Base-by-base conservation (phyloP, 2,329 filamentous ascomycete species). In the Penicillium sp. region DNA sequence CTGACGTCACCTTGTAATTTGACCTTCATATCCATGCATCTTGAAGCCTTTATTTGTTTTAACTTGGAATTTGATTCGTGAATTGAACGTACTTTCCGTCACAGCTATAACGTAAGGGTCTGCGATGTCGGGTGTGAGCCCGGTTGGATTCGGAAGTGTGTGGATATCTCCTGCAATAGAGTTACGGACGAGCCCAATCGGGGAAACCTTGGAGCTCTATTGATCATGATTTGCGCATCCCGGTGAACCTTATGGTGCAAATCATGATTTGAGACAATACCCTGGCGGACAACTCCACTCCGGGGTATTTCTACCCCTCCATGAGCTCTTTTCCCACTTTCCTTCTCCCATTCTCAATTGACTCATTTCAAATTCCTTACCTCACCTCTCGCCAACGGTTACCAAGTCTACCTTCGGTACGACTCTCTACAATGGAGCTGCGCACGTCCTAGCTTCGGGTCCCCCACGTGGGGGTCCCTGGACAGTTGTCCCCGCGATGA, bases 341-440 rank as follows among this genome's bases (percentile, higher is more conserved):
- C 44, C 35, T 44, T 61, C 50, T 50, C 54, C 33, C 26, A 46
- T 27, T n/a, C 58, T 54, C 50, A 35, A 35, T 52, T 50, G 44
- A 43, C n/a, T 50, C 33, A 47, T 29, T 51, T 29, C 27, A 21
- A 37, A n/a, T 8, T 39, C 39, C 19, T 47, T n/a, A 43, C 24
- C 31, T 31, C 45, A 24, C 26, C 14, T 48, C 7, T 24, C 37
- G 10, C 11, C 39, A 42, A 21, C 39, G 19, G 22, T 42, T 22
- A 21, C 11, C 19, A 33, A 44, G 52, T 60, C 60, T 49, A 57
- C 57, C 51, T 54, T 61, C 60, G 70, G 71, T 73, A 73, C 63
- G 69, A 61, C 64, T 65, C 68, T 64, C 63, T 49, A 60, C 63
- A 49, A 71, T 70, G 68, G 61, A 66, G 68, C 61, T 55, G 64